Conservation (phyloP, 164 flowering plant species). For the Aristolochia fimbriata region DNA sequence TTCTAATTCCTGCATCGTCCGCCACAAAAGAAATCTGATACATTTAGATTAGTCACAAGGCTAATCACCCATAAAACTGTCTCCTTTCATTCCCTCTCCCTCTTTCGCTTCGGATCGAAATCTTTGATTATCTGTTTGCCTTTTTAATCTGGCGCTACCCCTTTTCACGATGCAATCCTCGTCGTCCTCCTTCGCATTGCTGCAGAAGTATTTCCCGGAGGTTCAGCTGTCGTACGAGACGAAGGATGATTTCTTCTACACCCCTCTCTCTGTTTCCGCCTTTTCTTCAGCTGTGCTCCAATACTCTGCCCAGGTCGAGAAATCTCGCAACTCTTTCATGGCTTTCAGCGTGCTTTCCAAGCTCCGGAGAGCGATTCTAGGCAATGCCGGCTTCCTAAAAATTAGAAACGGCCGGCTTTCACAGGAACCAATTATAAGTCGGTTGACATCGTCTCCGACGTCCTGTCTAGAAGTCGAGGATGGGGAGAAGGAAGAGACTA, state of each 20-base stretch:
- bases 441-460: background rate
- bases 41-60: too few relatives aligned
- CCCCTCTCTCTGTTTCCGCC: conserved; percentile 6
- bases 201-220: conserved; percentile 11
- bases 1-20: too few relatives aligned
- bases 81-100: too few relatives aligned
- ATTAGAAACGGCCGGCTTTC: background rate
- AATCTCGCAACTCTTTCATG: background rate
- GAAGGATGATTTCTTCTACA: background rate
- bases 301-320: conserved; percentile 1
- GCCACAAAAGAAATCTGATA: too few relatives aligned
- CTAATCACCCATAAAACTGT: too few relatives aligned
- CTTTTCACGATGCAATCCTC: conserved; percentile 5
- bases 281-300: conserved; percentile 4
- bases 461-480: background rate
- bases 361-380: background rate
- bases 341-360: background rate
- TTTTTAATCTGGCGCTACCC: background rate
- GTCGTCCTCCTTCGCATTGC: background rate
- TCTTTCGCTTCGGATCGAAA: background rate
- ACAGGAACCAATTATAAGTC: background rate
- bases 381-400: background rate
- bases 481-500: too few relatives aligned
- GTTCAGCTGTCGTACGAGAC: background rate
- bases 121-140: background rate